Percentiles rank a stretch among this genome's conserved stretches.
Conservation (phyloP, 345 rosid genomes). For the Microcos paniculata region DNA sequence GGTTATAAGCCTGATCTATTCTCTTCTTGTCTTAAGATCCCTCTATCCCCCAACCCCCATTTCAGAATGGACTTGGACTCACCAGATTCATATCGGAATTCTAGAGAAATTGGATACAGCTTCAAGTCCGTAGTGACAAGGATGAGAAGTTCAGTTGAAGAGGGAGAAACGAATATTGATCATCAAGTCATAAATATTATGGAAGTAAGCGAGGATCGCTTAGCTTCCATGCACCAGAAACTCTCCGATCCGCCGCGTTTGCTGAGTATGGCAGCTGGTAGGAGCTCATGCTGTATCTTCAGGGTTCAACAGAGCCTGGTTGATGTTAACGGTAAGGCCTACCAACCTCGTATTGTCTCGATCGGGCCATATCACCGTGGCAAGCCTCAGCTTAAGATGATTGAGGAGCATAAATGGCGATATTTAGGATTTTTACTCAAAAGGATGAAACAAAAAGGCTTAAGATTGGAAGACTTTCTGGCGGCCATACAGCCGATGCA, state of each 20-base stretch:
- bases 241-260: conserved; percentile 43
- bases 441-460: conserved; percentile 30
- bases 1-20: background rate
- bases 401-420: conserved; percentile 83
- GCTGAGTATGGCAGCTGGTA: conserved; percentile 38
- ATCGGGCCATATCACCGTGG: conserved; percentile 75
- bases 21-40: background rate
- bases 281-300: conserved; percentile 48
- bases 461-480: conserved; percentile 46
- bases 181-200: conserved; percentile 16
- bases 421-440: conserved; percentile 48
- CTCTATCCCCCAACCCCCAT: background rate
- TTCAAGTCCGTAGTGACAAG: background rate
- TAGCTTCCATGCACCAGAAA: conserved; percentile 38
- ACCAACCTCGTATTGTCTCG: conserved; percentile 68
- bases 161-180: background rate
- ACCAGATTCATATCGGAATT: background rate
- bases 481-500: conserved; percentile 41
- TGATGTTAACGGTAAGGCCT: conserved; percentile 54
- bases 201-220: conserved; percentile 35
- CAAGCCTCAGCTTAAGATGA: conserved; percentile 44
- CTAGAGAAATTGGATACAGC: background rate
- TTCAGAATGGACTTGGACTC: background rate
- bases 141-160: conserved; percentile 14
- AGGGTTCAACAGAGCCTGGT: conserved; percentile 42